These are phyloP conservation scores for Favolaschia claudopus DNA, from an alignment of 768 basidiomycete genomes.

Conservation along the genomic window DNA sequence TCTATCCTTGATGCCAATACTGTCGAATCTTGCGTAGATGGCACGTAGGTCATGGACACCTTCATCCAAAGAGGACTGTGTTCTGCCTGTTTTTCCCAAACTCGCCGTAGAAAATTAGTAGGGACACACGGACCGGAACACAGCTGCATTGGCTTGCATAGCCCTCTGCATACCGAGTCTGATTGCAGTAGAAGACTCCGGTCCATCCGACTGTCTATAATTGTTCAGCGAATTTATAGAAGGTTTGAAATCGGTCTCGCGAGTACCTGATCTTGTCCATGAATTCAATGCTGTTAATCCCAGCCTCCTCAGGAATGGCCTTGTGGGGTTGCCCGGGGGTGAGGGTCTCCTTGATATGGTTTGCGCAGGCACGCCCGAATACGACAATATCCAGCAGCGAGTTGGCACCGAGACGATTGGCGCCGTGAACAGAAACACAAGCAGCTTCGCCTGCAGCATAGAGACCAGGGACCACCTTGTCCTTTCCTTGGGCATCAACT, in stretches of 20 bases:
- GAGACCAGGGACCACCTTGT: constrained; percentile 92
- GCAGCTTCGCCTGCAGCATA: constrained; percentile 99
- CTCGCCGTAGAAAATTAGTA: neutral
- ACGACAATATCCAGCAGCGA: constrained; percentile 99
- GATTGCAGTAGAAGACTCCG: constrained; percentile 87
- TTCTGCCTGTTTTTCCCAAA: constrained; percentile 54
- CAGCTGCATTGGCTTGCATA: constrained; percentile 97
- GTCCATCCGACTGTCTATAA: constrained; percentile 74
- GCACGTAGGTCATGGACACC: constrained; percentile 87
- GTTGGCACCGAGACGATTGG: constrained; percentile 99
- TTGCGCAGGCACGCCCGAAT: constrained; percentile 98
- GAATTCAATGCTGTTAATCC: constrained; percentile 83
- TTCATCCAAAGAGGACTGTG: constrained; percentile 88
- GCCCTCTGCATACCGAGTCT: constrained; percentile 98
- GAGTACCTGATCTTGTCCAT: constrained; percentile 83
- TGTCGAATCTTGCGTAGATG: constrained; percentile 88
- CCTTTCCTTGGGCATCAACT: constrained; percentile 86
- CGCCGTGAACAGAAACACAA: constrained; percentile 98
- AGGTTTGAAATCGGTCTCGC: neutral
- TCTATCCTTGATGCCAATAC: constrained; percentile 96
- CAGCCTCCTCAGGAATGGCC: constrained; percentile 84
- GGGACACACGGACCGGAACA: constrained; percentile 83
- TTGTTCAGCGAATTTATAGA: constrained; percentile 14
- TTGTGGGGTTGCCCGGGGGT: constrained; percentile 93
- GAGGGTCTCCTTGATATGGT: constrained; percentile 93